Conservation (phyloP, 2,329 filamentous ascomycete species). For the Monosporascus sp. region DNA sequence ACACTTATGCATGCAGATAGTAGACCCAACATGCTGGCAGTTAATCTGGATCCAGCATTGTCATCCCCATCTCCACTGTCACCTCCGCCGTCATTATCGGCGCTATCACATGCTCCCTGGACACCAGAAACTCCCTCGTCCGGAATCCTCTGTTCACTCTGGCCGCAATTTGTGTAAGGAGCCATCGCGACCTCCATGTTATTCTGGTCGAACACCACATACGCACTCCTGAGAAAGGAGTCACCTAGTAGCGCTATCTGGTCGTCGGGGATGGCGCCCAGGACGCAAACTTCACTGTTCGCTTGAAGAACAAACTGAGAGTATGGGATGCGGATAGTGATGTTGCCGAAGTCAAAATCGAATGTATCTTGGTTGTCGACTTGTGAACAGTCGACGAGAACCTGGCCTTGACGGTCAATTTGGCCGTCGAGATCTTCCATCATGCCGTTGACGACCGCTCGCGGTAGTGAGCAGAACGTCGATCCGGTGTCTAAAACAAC, state of each 20-base stretch:
- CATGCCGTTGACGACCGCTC: constrained; percentile 26
- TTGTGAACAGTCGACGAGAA: constrained; percentile 41
- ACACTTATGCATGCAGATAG: background rate
- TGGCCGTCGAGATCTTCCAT: background rate
- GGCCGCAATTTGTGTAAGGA: constrained; percentile 32
- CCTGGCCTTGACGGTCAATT: constrained; percentile 30
- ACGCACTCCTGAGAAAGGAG: constrained; percentile 39
- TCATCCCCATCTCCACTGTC: background rate
- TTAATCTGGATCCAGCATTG: background rate
- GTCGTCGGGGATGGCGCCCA: background rate
- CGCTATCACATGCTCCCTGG: background rate
- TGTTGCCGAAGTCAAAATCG: constrained; percentile 30
- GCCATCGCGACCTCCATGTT: constrained; percentile 33
- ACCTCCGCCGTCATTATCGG: background rate
- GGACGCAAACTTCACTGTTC: background rate
- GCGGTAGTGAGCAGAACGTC: constrained; percentile 61
- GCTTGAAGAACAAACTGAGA: constrained; percentile 10
- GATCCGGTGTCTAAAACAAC: constrained; percentile 17
- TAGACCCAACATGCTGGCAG: background rate
- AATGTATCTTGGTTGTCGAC: constrained; percentile 33
- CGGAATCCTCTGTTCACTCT: constrained; percentile 28
- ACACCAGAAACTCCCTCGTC: background rate
- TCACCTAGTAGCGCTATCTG: constrained; percentile 32
- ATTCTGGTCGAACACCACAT: constrained; percentile 38
- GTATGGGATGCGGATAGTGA: constrained; percentile 12